Base-by-base conservation (phyloP, 2,329 filamentous ascomycete species). In the Coleophoma eucalyptorum region DNA sequence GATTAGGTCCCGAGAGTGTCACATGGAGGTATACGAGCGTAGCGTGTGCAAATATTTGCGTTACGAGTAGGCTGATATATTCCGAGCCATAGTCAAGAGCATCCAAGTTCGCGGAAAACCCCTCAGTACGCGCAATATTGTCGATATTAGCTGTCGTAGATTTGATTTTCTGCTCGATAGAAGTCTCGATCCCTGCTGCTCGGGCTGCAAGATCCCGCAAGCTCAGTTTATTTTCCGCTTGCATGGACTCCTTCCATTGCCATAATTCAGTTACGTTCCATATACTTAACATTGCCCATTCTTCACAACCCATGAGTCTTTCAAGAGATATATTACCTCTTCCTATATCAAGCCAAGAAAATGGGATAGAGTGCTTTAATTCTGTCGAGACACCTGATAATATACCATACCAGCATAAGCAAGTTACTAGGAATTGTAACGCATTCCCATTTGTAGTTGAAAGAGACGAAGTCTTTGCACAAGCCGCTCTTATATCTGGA, bases 141-240 rank as follows among this genome's bases (percentile, higher is more conserved):
- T 51, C 5, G 63, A 49, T 10, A 74, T 76, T 1, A 83, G 64
- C 0, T 68, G 68, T 3, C 73, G 59, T 56, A 33, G 62, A 59
- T 46, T 67, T 73, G 57, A 72, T 69, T 19, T 72, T 66, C 58
- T 76, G 73, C 65, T 58, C 53, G 42, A 69, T 61, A 63, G 0
- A 59, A 38, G 2, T 63, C 60, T 41, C n/a, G 12, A 37, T 7
- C 40, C 38, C 18, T 54, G 54, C 48, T 49, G 52, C 19, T 31
- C 77, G 70, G 32, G 58, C 53, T 75, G 75, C 76, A 76, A 6
- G 50, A 53, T 42, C 55, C 6, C 5, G 13, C 5, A 19, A 4
- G 6, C 16, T 6, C n/a, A 19, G 5, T n/a, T 43, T 6, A 43
- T 19, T 16, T 4, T 8, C 11, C n/a, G n/a, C n/a, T n/a, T n/a